Evolutionary conservation across 768 basidiomycete species (phyloP), one percentile per base, ranked within the genome.

Genomic region (Naganishia kalamii): DNA sequence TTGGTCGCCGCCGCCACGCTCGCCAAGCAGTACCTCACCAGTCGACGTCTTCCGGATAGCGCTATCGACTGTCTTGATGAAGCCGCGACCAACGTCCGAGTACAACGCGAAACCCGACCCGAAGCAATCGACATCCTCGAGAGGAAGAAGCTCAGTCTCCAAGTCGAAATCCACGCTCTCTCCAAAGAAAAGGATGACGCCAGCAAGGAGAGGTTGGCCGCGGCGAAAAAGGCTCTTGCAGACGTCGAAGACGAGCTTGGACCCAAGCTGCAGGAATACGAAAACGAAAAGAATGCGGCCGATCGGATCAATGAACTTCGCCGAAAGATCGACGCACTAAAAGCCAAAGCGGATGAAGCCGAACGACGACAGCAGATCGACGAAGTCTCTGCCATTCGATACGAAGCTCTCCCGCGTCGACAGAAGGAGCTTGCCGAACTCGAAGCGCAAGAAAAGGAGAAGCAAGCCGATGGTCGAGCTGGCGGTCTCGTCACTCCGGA

Each of bases 21-120:
- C 64, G 94, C 94, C 1, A 89, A 91, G 77, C 90, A 94, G 37
- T 99, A 97, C 72, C 81, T 99, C 43, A 80, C 81, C 17, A 59
- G 72, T 8, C 73, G 81, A 63, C 71, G 79, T 63, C 73, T 81
- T 19, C 80, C 80, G 27, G 80, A 81, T 69, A 78, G 77, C 4
- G 92, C 92, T 15, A 93, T 94, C 69, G 92, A 96, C 79, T 79
- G 96, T 19, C 85, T 93, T 3, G 92, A 96, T 65, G 92, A 96
- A 77, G 91, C 91, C 52, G 90, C 89, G 74, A 89, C 90, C 29
- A 88, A 87, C 0, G 77, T 69, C 47, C 88, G 92, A 65, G 91
- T 97, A 27, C 90, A 90, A 29, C 86, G 91, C 46, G 94, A 99
- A 80, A 97, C 92, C 0, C 85, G 89, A 65, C 94, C 94, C 0